Evolutionary conservation across 768 basidiomycete genomes (phyloP).

Genomic region (Tricholoma hemisulphureum): DNA sequence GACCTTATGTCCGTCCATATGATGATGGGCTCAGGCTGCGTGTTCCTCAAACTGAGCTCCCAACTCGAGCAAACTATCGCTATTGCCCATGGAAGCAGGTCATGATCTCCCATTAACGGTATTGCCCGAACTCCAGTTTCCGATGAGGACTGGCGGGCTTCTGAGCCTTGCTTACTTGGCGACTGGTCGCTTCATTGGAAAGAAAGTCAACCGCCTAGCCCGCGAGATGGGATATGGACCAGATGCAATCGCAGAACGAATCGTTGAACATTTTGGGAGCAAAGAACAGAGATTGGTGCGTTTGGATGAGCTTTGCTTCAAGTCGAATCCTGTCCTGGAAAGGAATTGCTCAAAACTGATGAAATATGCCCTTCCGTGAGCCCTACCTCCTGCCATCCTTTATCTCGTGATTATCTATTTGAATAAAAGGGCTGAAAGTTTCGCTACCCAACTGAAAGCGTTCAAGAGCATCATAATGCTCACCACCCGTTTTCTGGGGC

Average conservation of each 20-base stretch:
- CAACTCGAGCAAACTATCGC: too few species aligned
- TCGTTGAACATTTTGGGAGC: neutral
- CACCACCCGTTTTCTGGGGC: neutral
- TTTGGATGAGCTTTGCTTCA: neutral
- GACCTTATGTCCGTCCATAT: too few species aligned
- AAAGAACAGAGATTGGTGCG: neutral
- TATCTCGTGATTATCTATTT: neutral
- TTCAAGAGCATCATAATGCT: neutral
- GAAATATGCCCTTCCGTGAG: neutral
- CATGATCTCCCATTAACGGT: too few species aligned
- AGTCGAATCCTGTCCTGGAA: neutral
- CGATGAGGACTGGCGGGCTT: neutral
- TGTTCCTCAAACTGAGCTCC: too few species aligned
- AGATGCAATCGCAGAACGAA: neutral
- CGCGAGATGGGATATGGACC: neutral
- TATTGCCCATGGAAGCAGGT: too few species aligned
- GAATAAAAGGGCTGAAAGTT: neutral
- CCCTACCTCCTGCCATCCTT: too few species aligned
- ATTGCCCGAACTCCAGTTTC: too few species aligned
- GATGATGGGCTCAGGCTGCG: too few species aligned
- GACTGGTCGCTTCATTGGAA: neutral
- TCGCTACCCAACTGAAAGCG: neutral
- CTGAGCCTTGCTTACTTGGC: neutral
- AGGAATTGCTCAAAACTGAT: neutral
- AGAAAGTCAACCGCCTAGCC: neutral